Percentiles rank a stretch among this genome's conserved stretches.
Evolutionary conservation across 2,329 filamentous ascomycete species (phyloP).

Genomic region (Colletotrichum sp.): DNA sequence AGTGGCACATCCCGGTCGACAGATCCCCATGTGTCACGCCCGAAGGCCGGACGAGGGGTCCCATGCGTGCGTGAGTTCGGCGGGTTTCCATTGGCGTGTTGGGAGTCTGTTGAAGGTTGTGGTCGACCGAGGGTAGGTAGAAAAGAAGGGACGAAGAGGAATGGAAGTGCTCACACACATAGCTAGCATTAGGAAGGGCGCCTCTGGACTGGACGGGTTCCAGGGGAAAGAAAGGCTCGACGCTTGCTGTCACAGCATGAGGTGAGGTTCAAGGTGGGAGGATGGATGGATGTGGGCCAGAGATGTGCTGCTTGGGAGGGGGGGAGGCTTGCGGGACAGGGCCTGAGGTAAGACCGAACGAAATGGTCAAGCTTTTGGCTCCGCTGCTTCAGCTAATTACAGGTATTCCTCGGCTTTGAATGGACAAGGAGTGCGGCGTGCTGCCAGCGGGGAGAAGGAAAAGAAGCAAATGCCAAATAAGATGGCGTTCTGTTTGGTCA

Average conservation of each 20-base stretch:
- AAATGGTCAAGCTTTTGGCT: background rate
- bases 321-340: background rate
- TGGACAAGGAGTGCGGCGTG: background rate
- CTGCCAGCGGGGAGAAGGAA: background rate
- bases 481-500: background rate
- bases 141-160: background rate
- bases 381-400: background rate
- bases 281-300: background rate
- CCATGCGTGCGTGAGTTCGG: background rate
- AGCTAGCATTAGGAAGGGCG: background rate
- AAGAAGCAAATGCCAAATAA: background rate
- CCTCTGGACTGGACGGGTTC: background rate
- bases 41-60: slow-evolving; percentile 1
- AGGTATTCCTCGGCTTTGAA: background rate
- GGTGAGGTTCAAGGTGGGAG: background rate
- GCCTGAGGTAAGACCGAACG: background rate
- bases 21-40: slow-evolving; percentile 1
- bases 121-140: background rate
- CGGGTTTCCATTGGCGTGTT: background rate
- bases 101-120: background rate
- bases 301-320: background rate
- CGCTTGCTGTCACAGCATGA: slow-evolving; percentile 11
- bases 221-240: background rate
- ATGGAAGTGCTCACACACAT: background rate
- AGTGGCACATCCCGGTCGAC: background rate